These are phyloP conservation scores for Erigeron philadelphicus DNA, from an alignment of 140 eudicot genomes.

Conservation along the genomic window DNA sequence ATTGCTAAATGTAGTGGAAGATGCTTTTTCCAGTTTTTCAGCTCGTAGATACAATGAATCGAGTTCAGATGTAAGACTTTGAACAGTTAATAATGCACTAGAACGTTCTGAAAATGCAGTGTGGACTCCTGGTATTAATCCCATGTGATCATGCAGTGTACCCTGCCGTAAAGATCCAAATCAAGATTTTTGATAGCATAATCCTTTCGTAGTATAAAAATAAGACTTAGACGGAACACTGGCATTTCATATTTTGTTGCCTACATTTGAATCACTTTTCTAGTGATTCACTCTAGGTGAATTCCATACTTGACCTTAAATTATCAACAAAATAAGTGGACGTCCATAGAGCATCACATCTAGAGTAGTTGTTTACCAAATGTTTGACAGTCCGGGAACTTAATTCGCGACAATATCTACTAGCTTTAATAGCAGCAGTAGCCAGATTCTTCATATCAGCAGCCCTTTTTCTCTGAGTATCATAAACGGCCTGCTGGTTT, in stretches of 20 bases:
- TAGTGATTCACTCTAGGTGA: neutral
- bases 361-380: conserved; percentile 41
- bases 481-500: conserved; percentile 53
- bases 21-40: conserved; percentile 58
- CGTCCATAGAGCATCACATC: neutral
- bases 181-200: conserved; percentile 5
- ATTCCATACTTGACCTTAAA: neutral
- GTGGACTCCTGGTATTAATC: conserved; percentile 62
- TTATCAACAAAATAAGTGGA: neutral
- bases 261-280: neutral
- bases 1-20: conserved; percentile 59
- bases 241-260: neutral
- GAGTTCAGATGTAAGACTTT: conserved; percentile 69
- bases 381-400: conserved; percentile 66
- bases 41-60: conserved; percentile 60
- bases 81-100: conserved; percentile 75
- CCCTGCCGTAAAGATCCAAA: conserved; percentile 44
- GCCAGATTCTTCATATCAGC: conserved; percentile 74
- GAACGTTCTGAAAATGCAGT: conserved; percentile 81
- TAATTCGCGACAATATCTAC: conserved; percentile 64
- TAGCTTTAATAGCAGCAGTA: conserved; percentile 72
- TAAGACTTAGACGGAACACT: neutral
- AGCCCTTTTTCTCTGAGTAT: conserved; percentile 59
- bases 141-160: conserved; percentile 69
- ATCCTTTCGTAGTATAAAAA: neutral